Evolutionary conservation across 805 yeast species (phyloP), one percentile per base, ranked within the genome.

Genomic region (Blastobotrys parvus): DNA sequence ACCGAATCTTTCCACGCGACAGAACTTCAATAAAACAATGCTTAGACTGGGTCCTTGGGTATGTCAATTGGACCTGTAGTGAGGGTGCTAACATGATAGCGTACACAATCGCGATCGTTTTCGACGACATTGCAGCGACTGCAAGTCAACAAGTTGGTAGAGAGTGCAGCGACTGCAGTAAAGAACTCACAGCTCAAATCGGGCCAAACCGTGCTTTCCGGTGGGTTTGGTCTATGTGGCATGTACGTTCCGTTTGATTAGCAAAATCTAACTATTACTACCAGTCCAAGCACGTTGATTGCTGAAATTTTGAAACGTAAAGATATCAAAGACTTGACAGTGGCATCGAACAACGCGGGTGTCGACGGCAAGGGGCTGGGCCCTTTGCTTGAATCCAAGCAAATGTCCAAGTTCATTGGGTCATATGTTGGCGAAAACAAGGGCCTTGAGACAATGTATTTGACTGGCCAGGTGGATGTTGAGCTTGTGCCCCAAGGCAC

Each of bases 401-500:
- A 72, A 54, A 66, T 72, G 45, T 49, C 61, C 35, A 67, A 65
- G 48, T 63, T 72, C 68, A 59, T 72, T 36, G 64, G 65, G 46
- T 68, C 74, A n/a, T 72, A 67, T 51, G 64, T 72, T 33, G 77
- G 77, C 11, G 61, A 59, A 22, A 69, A 70, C 51, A 64, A 65
- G 44, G 60, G 64, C 2, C 67, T 71, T 44, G 69, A 68, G 47
- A 52, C 54, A 35, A 49, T 64, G 50, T 72, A 65, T 49, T 58
- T 70, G 38, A 57, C 62, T 18, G 77, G 77, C 10, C 49, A 63
- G 39, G 58, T 72, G 34, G 72, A 69, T 46, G 57, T 72, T 40
- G 76, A 72, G 49, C 57, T 72, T 38, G 65, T 70, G 15, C 77
- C 77, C 2, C 77, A 72, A 50, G 77, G 77, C 3, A 69, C 71